Evolutionary conservation across 345 rosid species (phyloP).

Genomic region (Salix suchowensis): DNA sequence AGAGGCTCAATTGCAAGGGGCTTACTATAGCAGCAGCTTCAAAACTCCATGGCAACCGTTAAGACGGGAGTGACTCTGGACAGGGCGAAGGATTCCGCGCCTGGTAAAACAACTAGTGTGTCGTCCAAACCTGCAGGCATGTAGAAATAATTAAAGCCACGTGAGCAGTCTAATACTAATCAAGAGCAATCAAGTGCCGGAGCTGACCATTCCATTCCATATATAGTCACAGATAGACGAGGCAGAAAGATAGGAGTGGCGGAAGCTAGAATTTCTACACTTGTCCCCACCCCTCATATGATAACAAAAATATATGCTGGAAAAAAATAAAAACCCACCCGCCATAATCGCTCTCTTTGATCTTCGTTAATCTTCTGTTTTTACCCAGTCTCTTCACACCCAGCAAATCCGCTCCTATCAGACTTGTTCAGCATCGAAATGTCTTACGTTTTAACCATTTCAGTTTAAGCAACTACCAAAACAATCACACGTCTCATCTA

Average conservation of each 20-base stretch:
- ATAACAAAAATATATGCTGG: not conserved
- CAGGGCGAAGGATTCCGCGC: not conserved
- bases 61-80: not conserved
- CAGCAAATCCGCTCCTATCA: conserved; percentile 44
- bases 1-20: too few relatives aligned
- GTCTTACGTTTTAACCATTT: conserved; percentile 22
- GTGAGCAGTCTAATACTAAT: not conserved
- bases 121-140: not conserved
- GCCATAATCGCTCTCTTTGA: conserved; percentile 8
- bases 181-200: not conserved
- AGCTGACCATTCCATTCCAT: not conserved
- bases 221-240: not conserved
- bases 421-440: conserved; percentile 37
- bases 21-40: too few relatives aligned
- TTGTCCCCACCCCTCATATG: conserved; percentile 18
- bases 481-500: not conserved
- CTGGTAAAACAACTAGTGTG: not conserved
- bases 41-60: too few relatives aligned
- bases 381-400: conserved; percentile 38
- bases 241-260: not conserved
- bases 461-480: conserved; percentile 19
- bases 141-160: not conserved
- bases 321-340: not conserved
- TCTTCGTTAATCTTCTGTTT: conserved; percentile 3
- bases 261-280: conserved; percentile 6